Evolutionary conservation across 2,329 filamentous ascomycete species (phyloP).

Genomic region (Alternaria burnsii): DNA sequence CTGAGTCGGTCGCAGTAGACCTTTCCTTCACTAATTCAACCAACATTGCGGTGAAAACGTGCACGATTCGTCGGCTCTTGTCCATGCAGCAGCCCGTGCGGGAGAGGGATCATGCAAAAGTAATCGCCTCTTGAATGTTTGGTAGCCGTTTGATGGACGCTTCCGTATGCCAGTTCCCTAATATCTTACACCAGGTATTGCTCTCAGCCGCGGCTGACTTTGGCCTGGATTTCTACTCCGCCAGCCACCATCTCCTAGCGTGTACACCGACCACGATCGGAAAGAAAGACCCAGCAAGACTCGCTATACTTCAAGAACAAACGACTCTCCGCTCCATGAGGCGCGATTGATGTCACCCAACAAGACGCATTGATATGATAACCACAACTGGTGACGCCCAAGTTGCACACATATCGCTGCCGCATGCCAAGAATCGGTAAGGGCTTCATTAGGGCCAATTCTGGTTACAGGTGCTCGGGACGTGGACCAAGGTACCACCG

Average conservation of each 20-base stretch:
- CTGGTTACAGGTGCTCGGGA: conserved; percentile 2
- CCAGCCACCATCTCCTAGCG: too few relatives aligned
- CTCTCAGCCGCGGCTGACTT: too few relatives aligned
- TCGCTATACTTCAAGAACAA: conserved; percentile 3
- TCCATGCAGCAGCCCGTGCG: not conserved
- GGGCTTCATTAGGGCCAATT: not conserved
- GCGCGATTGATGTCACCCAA: conserved; percentile 18
- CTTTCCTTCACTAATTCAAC: not conserved
- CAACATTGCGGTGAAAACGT: conserved; percentile 11
- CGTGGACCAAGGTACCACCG: conserved; percentile 4
- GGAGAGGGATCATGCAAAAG: conserved; percentile 3
- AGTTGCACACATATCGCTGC: conserved; percentile 16
- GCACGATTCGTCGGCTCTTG: not conserved
- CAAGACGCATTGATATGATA: conserved; percentile 12
- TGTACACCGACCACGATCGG: not conserved
- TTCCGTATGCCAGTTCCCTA: not conserved
- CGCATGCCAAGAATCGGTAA: conserved; percentile 1
- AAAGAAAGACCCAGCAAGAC: not conserved
- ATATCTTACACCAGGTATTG: not conserved
- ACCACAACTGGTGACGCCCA: conserved; percentile 12
- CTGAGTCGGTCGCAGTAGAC: not conserved
- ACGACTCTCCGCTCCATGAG: conserved; percentile 6
- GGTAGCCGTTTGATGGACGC: conserved; percentile 2
- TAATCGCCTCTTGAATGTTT: conserved; percentile 1
- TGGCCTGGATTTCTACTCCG: too few relatives aligned